A percentile compares a stretch with the other conserved stretches of the same genome.
Conservation (phyloP, 306 rosid species). For the Quercus engelmannii region DNA sequence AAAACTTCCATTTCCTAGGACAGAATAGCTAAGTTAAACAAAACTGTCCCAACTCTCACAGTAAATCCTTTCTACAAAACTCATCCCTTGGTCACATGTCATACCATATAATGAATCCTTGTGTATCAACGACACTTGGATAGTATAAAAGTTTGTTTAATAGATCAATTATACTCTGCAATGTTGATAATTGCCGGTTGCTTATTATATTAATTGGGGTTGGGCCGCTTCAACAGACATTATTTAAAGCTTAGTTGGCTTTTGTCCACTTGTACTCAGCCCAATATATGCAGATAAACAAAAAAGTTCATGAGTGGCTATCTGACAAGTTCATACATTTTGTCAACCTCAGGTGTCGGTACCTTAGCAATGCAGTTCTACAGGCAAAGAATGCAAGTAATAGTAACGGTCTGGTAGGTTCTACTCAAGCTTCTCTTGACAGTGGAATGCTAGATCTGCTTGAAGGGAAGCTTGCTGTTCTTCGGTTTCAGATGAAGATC, state of each 20-base stretch:
- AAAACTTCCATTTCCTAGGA: not conserved
- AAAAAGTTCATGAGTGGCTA: not conserved
- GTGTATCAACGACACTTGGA: too few relatives aligned
- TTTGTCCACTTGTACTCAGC: too few relatives aligned
- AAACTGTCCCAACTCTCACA: not conserved
- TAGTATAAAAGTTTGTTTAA: too few relatives aligned
- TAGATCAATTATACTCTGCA: too few relatives aligned
- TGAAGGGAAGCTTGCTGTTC: slow-evolving; percentile 99
- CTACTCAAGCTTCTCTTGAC: slow-evolving; percentile 65
- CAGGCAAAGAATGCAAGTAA: slow-evolving; percentile 82
- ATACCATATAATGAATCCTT: too few relatives aligned
- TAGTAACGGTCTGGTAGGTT: slow-evolving; percentile 57
- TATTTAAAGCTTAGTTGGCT: too few relatives aligned
- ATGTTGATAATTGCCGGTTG: too few relatives aligned
- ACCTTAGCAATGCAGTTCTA: slow-evolving; percentile 90
- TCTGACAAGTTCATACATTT: slow-evolving; percentile 23
- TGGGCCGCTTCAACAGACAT: too few relatives aligned
- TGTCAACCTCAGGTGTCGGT: slow-evolving; percentile 66
- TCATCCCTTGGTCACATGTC: too few relatives aligned
- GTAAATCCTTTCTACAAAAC: too few relatives aligned
- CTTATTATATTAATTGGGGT: too few relatives aligned
- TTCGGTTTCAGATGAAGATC: slow-evolving; percentile 87
- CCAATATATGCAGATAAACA: too few relatives aligned
- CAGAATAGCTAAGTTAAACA: not conserved
- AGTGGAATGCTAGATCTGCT: slow-evolving; percentile 85